A percentile compares a stretch with the other conserved stretches of the same genome.
These are phyloP conservation scores for Candida ovalis DNA, from an alignment of 805 yeast genomes.

Conservation along the genomic window DNA sequence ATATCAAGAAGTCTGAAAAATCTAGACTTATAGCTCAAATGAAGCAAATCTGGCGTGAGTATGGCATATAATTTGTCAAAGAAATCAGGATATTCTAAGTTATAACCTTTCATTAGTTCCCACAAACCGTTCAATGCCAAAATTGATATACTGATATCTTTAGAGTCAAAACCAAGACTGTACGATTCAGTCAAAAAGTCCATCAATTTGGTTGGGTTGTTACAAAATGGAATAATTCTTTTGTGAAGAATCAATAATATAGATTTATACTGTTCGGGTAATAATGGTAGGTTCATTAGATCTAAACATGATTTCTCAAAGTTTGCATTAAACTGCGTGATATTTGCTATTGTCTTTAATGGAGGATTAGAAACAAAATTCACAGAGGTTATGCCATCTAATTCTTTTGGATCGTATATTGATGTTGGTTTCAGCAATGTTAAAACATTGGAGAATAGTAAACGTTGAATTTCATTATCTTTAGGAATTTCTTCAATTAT, in stretches of 20 bases:
- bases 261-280: conserved; percentile 58
- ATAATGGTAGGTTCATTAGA: conserved; percentile 44
- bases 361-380: conserved; percentile 44
- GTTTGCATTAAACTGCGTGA: conserved; percentile 48
- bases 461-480: conserved; percentile 5
- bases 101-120: conserved; percentile 74
- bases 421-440: conserved; percentile 33
- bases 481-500: conserved; percentile 23
- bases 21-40: conserved; percentile 76
- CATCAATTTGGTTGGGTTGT: conserved; percentile 80
- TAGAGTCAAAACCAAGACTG: conserved; percentile 36
- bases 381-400: conserved; percentile 31
- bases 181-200: conserved; percentile 91
- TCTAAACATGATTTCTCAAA: conserved; percentile 69
- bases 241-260: conserved; percentile 73
- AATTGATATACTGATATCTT: conserved; percentile 39
- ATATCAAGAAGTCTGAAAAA: conserved; percentile 84
- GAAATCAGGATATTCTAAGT: conserved; percentile 90
- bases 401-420: conserved; percentile 32
- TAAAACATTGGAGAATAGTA: conserved; percentile 37
- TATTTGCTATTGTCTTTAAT: conserved; percentile 29
- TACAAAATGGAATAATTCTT: conserved; percentile 75
- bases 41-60: conserved; percentile 70
- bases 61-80: conserved; percentile 77
- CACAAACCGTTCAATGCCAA: conserved; percentile 85